Base-by-base conservation (phyloP, 306 rosid species). In the Leucaena leucocephala region DNA sequence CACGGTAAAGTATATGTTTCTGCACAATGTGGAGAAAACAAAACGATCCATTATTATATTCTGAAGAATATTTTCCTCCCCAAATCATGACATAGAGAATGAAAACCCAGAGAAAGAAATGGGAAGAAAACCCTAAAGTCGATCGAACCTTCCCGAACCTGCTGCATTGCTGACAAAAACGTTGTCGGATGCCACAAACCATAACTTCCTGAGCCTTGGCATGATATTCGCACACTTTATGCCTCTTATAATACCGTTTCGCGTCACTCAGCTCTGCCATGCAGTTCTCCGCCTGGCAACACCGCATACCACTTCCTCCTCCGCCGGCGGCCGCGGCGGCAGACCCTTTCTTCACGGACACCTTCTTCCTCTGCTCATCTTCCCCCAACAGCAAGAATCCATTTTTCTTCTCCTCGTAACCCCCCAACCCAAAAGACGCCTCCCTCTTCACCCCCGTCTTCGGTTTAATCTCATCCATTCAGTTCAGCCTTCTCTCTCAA, bases 151-250 rank as follows among this genome's bases (percentile, higher is more conserved):
- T 42, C 68, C 57, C 79, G 42, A 71, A 91, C 97, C 97, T 90
- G 97, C 94, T 91, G 79, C 97, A 91, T 90, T 91, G 97, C 78
- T 91, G 94, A 78, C 94, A 91, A 77, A 91, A 91, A 48, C 97
- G 86, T 64, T 89, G 92, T 52, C 84, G 70, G 0, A 72, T 64
- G 52, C 97, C 97, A 12, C 46, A 75, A 21, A 91, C 90, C 68
- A 89, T 75, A 64, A 88, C 97, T 17, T 80, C 86, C 86, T 84
- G 91, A 82, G 94, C 89, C 83, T 92, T 89, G 55, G 93, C 84
- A 74, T 91, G 97, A 45, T 50, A 66, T 75, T 91, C 91, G 73
- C 97, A 91, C 33, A 92, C 94, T 86, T 69, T 91, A 70, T 88
- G 94, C 80, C 88, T 86, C 86, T 80, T 71, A 36, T 91, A 92